Base-by-base conservation (phyloP, 768 basidiomycete species). In the Termitomyces sp. region DNA sequence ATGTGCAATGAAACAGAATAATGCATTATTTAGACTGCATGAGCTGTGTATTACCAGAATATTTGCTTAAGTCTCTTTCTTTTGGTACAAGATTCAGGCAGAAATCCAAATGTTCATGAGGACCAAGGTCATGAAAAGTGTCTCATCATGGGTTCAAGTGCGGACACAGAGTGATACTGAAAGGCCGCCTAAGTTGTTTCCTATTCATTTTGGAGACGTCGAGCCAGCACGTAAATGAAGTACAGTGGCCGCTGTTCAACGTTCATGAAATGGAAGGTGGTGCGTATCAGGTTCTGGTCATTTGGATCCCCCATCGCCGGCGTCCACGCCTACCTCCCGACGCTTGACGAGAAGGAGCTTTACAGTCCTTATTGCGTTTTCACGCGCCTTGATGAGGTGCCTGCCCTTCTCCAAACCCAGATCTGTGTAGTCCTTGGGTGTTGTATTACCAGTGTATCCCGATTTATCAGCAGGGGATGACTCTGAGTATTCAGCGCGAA, bases 341-440 rank as follows among this genome's bases (percentile, higher is more conserved):
- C 57, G 60, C 61, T 81, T 85, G 44, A 74, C 72, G 12, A 90
- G 73, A 12, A 87, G 65, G 9, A 62, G 64, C 65, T 84, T 85
- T 40, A 89, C 82, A 52, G 75, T 80, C 43, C 76, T 79, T 58
- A 92, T 81, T 0, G 88, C 80, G 53, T 79, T 82, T 68, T 90
- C 86, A 59, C 90, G 73, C 0, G 88, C 88, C 52, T 76, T 78
- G 23, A 91, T 75, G 30, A 91, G 79, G 27, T 88, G 79, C 52
- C 78, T 84, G 11, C 80, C 85, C 67, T 84, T 91, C 10, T 76
- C 63, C 3, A 89, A 55, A 67, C 91, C 87, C 66, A 78, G 35
- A n/a, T 60, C 66, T 10, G 76, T 68, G 62, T 91, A 92, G 55
- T 84, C 78, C 42, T 63, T 62, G 21, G 63, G 30, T 14, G 21